Evolutionary conservation across 495 filamentous ascomycete genomes (phyloP).

Genomic region (Podospora pseudopauciseta): DNA sequence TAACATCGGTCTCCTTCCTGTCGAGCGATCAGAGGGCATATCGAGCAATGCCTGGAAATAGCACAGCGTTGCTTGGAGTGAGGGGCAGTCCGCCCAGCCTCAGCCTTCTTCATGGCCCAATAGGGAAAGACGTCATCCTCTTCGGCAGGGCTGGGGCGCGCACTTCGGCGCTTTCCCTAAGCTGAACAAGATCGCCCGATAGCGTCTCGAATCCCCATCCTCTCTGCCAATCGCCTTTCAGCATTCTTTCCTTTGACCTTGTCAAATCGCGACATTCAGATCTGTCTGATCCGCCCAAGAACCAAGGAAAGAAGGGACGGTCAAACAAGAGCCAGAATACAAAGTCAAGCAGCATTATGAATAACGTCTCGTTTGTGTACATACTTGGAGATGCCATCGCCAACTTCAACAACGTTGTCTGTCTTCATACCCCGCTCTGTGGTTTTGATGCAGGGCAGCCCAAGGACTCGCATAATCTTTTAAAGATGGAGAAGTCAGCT

Average conservation of each 20-base stretch:
- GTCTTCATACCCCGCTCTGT: conserved; percentile 8
- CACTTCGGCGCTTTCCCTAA: conserved; percentile 19
- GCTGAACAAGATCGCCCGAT: conserved; percentile 23
- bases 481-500: conserved; percentile 13
- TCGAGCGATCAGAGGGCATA: not conserved
- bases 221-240: not conserved
- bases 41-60: conserved; percentile 19
- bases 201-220: conserved; percentile 6
- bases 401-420: conserved; percentile 3
- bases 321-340: not conserved
- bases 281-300: conserved; percentile 11
- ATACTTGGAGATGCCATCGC: conserved; percentile 15
- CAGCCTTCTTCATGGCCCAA: conserved; percentile 11
- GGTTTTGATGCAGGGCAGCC: not conserved
- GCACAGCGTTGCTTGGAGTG: conserved; percentile 16
- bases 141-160: conserved; percentile 15
- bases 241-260: not conserved
- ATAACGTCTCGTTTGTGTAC: conserved; percentile 26
- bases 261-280: conserved; percentile 12
- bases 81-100: conserved; percentile 6
- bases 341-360: not conserved
- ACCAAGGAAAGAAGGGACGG: not conserved
- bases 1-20: not conserved
- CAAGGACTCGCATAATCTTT: conserved; percentile 24
- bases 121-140: conserved; percentile 24